Base-by-base conservation (phyloP, 148 eudicot genomes). In the Chenopodium album region DNA sequence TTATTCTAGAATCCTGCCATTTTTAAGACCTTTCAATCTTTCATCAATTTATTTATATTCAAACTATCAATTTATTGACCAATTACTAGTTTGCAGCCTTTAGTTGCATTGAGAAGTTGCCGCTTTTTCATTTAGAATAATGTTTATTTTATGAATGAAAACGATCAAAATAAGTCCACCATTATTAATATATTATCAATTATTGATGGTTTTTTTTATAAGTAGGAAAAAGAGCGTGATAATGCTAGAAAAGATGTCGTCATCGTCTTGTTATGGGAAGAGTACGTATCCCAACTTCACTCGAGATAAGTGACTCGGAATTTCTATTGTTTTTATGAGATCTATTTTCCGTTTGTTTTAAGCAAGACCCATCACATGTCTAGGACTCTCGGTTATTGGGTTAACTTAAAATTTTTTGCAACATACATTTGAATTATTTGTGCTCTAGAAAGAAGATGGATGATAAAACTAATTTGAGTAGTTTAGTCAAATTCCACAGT, bases 31-130 rank as follows among this genome's bases (percentile, higher is more conserved):
- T 29, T 67, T 67, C 37, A 29, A 65, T 41, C 71, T 29, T 67
- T 67, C 37, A 29, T 14, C 22, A 56, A 17, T 19, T 56, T 56
- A 17, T 11, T 67, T 10, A 67, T 26, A 29, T 67, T 7, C 26
- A 28, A 28, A 67, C 26, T 65, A 1, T 65, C 31, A 4, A 56
- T 17, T 6, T 28, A 66, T 66, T 8, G 4, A 28, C 37, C 32
- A 28, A 67, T 26, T 1, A 16, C 9, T 19, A 34, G 20, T 31
- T 69, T 41, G 4, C 13, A 20, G 50, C 75, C 50, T 71, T 70
- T 22, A 71, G 74, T 71, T 71, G 50, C 54, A 72, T 28, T 71
- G n/a, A 71, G 74, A 72, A 44, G 75, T 72, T 72, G 29, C 29
- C 2, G 16, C 10, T 37, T 66, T 28, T 66, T 66, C 2, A 23